Evolutionary conservation across 345 rosid genomes (phyloP).

Genomic region (Excoecaria cochinchinensis): DNA sequence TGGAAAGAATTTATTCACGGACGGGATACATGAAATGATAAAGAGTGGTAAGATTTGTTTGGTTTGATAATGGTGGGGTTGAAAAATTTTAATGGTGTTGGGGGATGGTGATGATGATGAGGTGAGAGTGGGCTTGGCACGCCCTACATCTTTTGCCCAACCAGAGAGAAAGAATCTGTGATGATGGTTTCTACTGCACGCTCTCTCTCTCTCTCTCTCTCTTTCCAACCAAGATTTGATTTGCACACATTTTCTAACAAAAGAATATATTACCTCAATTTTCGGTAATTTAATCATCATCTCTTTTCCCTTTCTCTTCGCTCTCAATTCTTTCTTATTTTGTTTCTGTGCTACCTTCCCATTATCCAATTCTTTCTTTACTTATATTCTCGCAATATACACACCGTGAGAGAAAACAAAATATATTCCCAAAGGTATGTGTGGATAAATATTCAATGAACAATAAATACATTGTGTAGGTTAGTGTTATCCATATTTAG

Average conservation of each 20-base stretch:
- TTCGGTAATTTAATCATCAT: slow-evolving; percentile 23
- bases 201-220: slow-evolving; percentile 31
- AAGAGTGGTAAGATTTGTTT: neutral
- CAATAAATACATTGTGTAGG: no score
- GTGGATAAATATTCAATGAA: no score
- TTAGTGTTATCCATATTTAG: neutral
- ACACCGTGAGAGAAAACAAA: no score
- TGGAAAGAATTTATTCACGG: neutral
- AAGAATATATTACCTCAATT: slow-evolving; percentile 23
- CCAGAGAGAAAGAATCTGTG: slow-evolving; percentile 14
- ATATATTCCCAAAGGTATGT: no score
- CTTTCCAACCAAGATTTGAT: slow-evolving; percentile 31
- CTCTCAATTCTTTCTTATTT: neutral
- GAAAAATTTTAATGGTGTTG: slow-evolving; percentile 16
- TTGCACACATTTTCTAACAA: slow-evolving; percentile 31
- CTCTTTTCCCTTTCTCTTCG: slow-evolving; percentile 18
- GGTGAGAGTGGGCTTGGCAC: slow-evolving; percentile 41
- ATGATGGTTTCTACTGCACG: slow-evolving; percentile 48
- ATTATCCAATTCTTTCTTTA: neutral
- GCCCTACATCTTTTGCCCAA: slow-evolving; percentile 4
- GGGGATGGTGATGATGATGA: slow-evolving; percentile 39
- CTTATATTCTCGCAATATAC: no score
- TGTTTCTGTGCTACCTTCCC: neutral
- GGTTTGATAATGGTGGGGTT: slow-evolving; percentile 30
- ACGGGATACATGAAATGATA: neutral